Percentiles rank a stretch among this genome's conserved stretches.
Evolutionary conservation across 305 asterid genomes (phyloP).

Genomic region (Andrographis paniculata): DNA sequence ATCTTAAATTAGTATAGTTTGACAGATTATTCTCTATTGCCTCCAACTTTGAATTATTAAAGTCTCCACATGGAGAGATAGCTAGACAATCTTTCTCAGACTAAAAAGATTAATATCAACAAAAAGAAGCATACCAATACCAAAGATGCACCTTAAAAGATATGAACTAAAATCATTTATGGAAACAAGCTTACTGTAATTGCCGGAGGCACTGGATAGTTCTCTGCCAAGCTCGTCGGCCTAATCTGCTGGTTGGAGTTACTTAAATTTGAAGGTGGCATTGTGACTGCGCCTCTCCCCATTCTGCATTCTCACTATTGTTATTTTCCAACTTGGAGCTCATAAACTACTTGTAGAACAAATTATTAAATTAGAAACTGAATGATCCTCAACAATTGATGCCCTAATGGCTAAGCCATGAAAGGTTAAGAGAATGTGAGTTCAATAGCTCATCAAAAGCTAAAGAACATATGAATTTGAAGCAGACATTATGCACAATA

Average conservation of each 20-base stretch:
- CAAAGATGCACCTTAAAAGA: neutral
- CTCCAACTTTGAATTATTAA: too few relatives aligned
- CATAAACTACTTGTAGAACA: neutral
- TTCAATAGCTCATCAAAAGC: neutral
- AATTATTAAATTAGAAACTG: too few relatives aligned
- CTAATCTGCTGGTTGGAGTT: too few relatives aligned
- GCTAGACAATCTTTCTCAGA: too few relatives aligned
- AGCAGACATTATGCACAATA: neutral
- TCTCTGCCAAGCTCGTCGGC: slow-evolving; percentile 9
- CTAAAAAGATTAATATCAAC: neutral
- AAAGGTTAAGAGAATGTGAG: neutral
- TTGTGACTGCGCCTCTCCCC: slow-evolving; percentile 5
- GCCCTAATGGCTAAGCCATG: neutral
- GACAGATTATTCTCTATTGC: too few relatives aligned
- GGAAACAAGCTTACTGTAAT: slow-evolving; percentile 7
- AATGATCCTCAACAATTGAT: neutral
- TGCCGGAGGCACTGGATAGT: slow-evolving; percentile 12
- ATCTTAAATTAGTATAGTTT: too few relatives aligned
- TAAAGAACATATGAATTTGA: neutral
- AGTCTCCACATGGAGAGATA: too few relatives aligned
- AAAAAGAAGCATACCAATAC: too few relatives aligned
- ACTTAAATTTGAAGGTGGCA: slow-evolving; percentile 1
- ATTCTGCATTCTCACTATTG: slow-evolving; percentile 11
- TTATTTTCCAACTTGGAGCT: neutral
- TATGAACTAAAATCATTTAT: neutral